phyloP scores from a whole-genome alignment of 129 eudicot genomes.

The Mikania micrantha region DNA sequence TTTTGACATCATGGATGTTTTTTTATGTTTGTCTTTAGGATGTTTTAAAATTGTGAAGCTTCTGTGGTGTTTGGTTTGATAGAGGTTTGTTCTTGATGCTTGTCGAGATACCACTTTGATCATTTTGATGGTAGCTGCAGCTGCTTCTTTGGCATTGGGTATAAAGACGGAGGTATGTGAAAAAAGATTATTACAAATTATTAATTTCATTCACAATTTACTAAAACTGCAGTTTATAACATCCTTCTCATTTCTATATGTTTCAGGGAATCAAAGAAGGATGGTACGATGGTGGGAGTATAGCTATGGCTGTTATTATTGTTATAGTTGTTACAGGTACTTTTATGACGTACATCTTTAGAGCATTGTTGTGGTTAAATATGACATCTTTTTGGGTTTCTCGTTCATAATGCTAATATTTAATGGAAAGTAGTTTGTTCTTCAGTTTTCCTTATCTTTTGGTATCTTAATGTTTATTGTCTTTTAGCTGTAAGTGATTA shows the following conservation, averaged over 20 bases:
- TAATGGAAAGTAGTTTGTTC: neutral
- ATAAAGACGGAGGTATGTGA: conserved; percentile 83
- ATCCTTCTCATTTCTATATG: neutral
- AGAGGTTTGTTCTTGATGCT: conserved; percentile 89
- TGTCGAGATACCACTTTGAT: conserved; percentile 83
- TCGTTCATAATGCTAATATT: neutral
- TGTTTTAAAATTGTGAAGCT: conserved; percentile 4
- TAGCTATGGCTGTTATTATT: conserved; percentile 77
- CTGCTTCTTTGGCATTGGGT: conserved; percentile 92
- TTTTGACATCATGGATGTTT: neutral
- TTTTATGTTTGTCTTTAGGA: neutral
- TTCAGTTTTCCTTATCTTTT: conserved; percentile 1
- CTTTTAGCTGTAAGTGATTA: conserved; percentile 86
- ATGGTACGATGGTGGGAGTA: conserved; percentile 99
- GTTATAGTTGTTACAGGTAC: conserved; percentile 94
- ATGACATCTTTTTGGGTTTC: neutral
- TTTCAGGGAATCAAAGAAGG: conserved; percentile 85
- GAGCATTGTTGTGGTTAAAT: neutral
- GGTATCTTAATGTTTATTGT: conserved; percentile 1
- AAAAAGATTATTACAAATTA: conserved; percentile 4
- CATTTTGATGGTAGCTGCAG: conserved; percentile 96
- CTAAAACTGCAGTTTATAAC: neutral
- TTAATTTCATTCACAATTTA: neutral
- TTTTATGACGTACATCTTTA: neutral
- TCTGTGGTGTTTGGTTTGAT: neutral